Evolutionary conservation across 2,329 filamentous ascomycete genomes (phyloP).

Genomic region (Trichoderma hamatum): DNA sequence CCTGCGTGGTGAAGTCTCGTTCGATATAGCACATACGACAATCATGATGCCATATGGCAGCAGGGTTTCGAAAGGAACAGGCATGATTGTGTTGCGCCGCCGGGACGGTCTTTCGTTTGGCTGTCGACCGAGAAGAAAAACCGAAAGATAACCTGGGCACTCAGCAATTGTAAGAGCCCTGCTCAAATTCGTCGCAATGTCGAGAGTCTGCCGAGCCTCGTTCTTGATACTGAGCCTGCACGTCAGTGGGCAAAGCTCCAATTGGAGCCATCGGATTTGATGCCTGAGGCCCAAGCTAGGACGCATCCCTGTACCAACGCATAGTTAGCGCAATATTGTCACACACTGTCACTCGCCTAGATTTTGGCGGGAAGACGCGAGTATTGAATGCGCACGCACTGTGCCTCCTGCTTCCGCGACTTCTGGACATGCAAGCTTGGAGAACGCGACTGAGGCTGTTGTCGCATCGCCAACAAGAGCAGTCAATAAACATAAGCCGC

Average conservation of each 20-base stretch:
- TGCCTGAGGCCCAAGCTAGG: slow-evolving; percentile 33
- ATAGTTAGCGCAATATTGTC: slow-evolving; percentile 24
- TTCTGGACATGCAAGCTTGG: slow-evolving; percentile 17
- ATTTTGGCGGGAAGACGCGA: slow-evolving; percentile 12
- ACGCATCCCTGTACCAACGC: slow-evolving; percentile 3
- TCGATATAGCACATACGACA: slow-evolving; percentile 49
- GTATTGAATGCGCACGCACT: slow-evolving; percentile 28
- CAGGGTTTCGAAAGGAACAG: slow-evolving; percentile 65
- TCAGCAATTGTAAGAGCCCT: slow-evolving; percentile 18
- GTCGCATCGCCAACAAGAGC: slow-evolving; percentile 21
- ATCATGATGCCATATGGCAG: slow-evolving; percentile 68
- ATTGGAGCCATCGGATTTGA: slow-evolving; percentile 17
- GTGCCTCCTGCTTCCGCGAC: slow-evolving; percentile 27
- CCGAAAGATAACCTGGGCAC: background rate
- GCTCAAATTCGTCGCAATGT: slow-evolving; percentile 34
- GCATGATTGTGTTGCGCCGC: slow-evolving; percentile 51
- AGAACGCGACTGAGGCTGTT: slow-evolving; percentile 30
- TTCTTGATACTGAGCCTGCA: slow-evolving; percentile 25
- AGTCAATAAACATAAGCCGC: background rate
- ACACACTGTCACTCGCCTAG: slow-evolving; percentile 2
- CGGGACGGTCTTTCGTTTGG: slow-evolving; percentile 36
- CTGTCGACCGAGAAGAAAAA: background rate
- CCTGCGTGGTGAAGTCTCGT: slow-evolving; percentile 1
- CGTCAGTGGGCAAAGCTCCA: slow-evolving; percentile 12
- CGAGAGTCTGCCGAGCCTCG: slow-evolving; percentile 10